Conservation (phyloP, 2,329 filamentous ascomycete genomes). For the Sclerotinia sclerotiorum region DNA sequence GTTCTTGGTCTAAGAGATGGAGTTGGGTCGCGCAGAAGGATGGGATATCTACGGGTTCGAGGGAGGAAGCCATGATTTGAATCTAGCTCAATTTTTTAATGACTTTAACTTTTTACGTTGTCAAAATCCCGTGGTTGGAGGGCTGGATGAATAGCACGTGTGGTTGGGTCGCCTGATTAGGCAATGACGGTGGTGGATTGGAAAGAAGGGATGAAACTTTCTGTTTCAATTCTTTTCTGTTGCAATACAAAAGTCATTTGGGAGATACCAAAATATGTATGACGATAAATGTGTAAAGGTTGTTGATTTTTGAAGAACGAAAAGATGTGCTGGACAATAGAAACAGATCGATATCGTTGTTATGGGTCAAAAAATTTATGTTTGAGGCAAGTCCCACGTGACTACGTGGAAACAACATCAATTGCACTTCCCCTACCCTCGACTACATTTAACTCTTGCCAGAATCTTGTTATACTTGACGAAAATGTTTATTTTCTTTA, state of each 20-base stretch:
- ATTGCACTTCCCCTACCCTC: not conserved
- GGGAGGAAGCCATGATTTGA: slow-evolving; percentile 37
- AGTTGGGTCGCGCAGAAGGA: slow-evolving; percentile 72
- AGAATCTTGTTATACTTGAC: not conserved
- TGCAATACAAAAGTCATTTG: not conserved
- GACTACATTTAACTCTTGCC: no score
- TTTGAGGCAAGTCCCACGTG: not conserved
- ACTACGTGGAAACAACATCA: not conserved
- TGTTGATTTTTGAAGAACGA: not conserved
- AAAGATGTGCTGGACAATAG: not conserved
- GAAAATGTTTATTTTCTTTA: not conserved
- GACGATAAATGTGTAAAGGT: not conserved
- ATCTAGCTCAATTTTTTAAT: not conserved
- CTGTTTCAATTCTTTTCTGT: not conserved
- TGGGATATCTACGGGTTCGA: slow-evolving; percentile 56
- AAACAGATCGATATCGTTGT: not conserved
- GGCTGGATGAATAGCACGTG: not conserved
- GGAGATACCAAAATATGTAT: not conserved
- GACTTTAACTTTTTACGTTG: no score
- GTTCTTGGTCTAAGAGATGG: slow-evolving; percentile 67
- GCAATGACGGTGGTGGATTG: not conserved
- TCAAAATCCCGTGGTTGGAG: not conserved
- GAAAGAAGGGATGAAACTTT: not conserved
- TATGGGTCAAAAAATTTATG: not conserved
- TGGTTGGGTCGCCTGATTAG: not conserved